Conservation (phyloP, 495 filamentous ascomycete species). For the Niebla homalea region DNA sequence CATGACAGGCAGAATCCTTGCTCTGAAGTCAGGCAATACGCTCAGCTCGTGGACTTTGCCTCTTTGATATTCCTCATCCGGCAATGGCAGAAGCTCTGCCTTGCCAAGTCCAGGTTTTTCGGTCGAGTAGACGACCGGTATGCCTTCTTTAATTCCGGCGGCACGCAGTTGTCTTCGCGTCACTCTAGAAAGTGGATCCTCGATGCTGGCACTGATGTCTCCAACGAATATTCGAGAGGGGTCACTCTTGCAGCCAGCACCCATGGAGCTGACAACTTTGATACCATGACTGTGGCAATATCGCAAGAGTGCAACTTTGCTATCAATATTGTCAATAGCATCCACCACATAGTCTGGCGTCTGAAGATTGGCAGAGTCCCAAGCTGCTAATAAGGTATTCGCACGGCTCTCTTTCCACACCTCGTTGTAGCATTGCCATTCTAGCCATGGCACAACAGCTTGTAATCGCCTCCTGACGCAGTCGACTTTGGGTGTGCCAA, state of each 20-base stretch:
- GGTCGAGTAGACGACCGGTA: slow-evolving; percentile 84
- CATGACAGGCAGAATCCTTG: slow-evolving; percentile 84
- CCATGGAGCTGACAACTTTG: slow-evolving; percentile 87
- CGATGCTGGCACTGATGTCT: slow-evolving; percentile 78
- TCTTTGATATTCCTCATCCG: slow-evolving; percentile 78
- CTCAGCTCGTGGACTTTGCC: slow-evolving; percentile 80
- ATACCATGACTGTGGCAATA: slow-evolving; percentile 69
- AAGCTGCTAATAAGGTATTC: slow-evolving; percentile 46
- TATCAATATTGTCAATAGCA: slow-evolving; percentile 96
- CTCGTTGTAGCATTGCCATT: slow-evolving; percentile 76
- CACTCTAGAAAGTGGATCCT: slow-evolving; percentile 78
- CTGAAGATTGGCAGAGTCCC: slow-evolving; percentile 44
- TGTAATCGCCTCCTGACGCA: slow-evolving; percentile 65
- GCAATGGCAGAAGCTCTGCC: slow-evolving; percentile 70
- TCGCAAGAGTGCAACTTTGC: slow-evolving; percentile 81
- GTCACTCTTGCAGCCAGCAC: slow-evolving; percentile 93
- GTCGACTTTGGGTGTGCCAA: slow-evolving; percentile 88
- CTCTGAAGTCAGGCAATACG: slow-evolving; percentile 81
- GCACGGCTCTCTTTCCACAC: slow-evolving; percentile 61
- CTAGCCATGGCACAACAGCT: slow-evolving; percentile 80
- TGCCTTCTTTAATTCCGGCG: slow-evolving; percentile 69
- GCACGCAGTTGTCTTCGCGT: slow-evolving; percentile 68
- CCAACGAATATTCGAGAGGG: slow-evolving; percentile 84
- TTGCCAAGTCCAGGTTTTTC: slow-evolving; percentile 88
- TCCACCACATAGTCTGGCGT: slow-evolving; percentile 81